A percentile compares a stretch with the other conserved stretches of the same genome.
Evolutionary conservation across 495 filamentous ascomycete genomes (phyloP).

Genomic region (Aspergillus wentii): DNA sequence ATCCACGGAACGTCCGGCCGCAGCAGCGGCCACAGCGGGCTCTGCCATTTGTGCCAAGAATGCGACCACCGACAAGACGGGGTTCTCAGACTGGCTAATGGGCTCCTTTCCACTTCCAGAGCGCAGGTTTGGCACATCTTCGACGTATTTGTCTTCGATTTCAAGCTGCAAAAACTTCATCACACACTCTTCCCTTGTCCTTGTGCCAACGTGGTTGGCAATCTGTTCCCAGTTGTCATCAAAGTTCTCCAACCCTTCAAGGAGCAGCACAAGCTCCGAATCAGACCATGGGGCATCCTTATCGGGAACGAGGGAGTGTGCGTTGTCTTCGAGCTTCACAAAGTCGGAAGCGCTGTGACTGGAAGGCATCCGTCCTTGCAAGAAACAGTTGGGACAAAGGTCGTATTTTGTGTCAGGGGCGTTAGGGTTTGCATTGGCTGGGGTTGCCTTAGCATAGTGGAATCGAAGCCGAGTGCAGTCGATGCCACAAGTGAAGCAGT

Average conservation of each 20-base stretch:
- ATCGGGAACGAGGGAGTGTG: constrained; percentile 67
- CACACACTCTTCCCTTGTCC: constrained; percentile 94
- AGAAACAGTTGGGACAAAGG: constrained; percentile 83
- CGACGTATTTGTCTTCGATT: constrained; percentile 85
- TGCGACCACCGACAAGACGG: constrained; percentile 88
- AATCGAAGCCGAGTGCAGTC: constrained; percentile 92
- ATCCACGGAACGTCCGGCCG: constrained; percentile 77
- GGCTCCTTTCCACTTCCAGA: constrained; percentile 71
- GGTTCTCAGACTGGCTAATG: constrained; percentile 86
- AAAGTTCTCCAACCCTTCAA: constrained; percentile 85
- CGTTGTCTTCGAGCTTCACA: constrained; percentile 81
- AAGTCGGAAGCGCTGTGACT: constrained; percentile 71
- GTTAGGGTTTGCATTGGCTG: constrained; percentile 50
- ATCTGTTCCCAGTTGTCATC: constrained; percentile 96
- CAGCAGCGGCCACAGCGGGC: constrained; percentile 80
- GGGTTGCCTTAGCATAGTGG: constrained; percentile 65
- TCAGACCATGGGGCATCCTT: constrained; percentile 86
- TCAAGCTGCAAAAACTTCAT: constrained; percentile 90
- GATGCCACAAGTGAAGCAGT: constrained; percentile 86
- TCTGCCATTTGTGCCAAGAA: constrained; percentile 88
- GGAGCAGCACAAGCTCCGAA: constrained; percentile 73
- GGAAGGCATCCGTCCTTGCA: constrained; percentile 71
- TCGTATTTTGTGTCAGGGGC: constrained; percentile 68
- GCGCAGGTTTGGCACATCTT: constrained; percentile 64
- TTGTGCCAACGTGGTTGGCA: constrained; percentile 81